phyloP scores from a whole-genome alignment of 2,329 filamentous ascomycete genomes.

The Neopestalotiopsis sp. region DNA sequence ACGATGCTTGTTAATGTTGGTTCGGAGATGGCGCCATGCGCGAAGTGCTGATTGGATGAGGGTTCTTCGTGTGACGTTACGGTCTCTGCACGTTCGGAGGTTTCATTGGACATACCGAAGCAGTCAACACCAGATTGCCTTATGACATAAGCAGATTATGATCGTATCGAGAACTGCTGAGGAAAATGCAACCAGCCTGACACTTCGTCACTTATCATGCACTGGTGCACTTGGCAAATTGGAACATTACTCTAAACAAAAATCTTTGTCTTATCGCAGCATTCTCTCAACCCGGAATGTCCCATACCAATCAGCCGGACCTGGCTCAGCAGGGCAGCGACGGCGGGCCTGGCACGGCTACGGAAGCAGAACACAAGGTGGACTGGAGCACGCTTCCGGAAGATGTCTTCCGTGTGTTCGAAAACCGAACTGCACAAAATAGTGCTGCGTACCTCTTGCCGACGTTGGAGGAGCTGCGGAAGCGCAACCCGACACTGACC shows the following conservation, averaged over 20 bases:
- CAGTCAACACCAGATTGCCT: too few relatives aligned
- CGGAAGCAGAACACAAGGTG: neutral
- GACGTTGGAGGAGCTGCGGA: neutral
- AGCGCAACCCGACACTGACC: neutral
- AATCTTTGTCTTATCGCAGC: neutral
- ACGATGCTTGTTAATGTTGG: too few relatives aligned
- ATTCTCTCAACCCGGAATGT: neutral
- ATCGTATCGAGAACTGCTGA: too few relatives aligned
- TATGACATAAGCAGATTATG: too few relatives aligned
- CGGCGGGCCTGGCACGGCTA: neutral
- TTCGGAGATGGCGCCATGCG: too few relatives aligned
- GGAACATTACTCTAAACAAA: neutral
- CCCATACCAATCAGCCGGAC: neutral
- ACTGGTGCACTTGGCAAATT: neutral
- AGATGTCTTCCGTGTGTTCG: neutral
- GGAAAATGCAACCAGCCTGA: too few relatives aligned
- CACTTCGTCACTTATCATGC: too few relatives aligned
- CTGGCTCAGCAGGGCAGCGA: too few relatives aligned
- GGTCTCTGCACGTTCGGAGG: too few relatives aligned
- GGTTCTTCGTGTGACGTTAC: too few relatives aligned
- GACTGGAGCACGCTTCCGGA: constrained; percentile 7
- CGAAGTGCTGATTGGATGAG: too few relatives aligned
- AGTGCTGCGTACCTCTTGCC: constrained; percentile 5
- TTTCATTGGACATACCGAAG: too few relatives aligned
- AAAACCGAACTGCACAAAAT: neutral